These are phyloP conservation scores for Gynostemma pentaphyllum DNA, from an alignment of 306 rosid genomes.

Conservation along the genomic window DNA sequence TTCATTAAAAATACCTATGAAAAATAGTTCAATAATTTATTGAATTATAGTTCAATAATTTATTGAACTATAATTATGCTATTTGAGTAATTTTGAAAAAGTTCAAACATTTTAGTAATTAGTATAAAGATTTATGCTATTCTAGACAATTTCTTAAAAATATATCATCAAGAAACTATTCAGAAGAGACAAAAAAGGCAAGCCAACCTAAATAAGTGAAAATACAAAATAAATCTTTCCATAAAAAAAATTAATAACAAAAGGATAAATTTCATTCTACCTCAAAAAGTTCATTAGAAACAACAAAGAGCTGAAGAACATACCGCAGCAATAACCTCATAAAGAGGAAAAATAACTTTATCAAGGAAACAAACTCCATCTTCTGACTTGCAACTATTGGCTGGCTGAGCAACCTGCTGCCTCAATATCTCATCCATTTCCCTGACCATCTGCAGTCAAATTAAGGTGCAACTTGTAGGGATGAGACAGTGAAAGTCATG, in stretches of 20 bases:
- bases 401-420: constrained; percentile 64
- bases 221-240: too few relatives aligned
- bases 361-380: constrained; percentile 76
- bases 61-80: too few relatives aligned
- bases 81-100: too few relatives aligned
- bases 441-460: constrained; percentile 67
- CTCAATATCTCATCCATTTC: constrained; percentile 84
- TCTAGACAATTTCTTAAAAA: too few relatives aligned
- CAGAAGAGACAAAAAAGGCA: too few relatives aligned
- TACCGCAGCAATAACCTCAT: constrained; percentile 72
- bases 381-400: constrained; percentile 61
- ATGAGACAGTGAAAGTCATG: background rate
- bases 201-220: too few relatives aligned
- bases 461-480: background rate
- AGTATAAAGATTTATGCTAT: too few relatives aligned
- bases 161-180: too few relatives aligned
- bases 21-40: too few relatives aligned
- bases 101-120: too few relatives aligned
- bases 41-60: too few relatives aligned
- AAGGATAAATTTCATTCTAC: background rate
- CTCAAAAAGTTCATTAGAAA: background rate
- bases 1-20: too few relatives aligned
- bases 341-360: constrained; percentile 63
- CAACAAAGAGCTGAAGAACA: constrained; percentile 14
- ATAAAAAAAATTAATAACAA: background rate